A percentile compares a stretch with the other conserved stretches of the same genome.
phyloP scores from a whole-genome alignment of 306 rosid genomes.

The Fagus sylvatica region DNA sequence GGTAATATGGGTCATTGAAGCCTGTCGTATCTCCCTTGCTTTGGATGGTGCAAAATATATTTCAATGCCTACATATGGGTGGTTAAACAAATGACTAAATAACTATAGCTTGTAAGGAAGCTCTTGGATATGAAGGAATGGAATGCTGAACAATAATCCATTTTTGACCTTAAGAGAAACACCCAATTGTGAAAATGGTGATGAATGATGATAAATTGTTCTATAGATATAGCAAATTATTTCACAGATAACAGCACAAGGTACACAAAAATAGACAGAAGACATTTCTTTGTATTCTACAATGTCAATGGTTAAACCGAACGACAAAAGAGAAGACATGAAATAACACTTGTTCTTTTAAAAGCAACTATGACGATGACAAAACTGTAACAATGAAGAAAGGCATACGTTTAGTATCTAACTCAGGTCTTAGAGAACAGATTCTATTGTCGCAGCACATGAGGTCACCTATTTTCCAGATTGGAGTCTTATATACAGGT shows the following conservation, averaged over 20 bases:
- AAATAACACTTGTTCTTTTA: neutral
- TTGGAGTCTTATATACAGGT: constrained; percentile 78
- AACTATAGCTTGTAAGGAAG: neutral
- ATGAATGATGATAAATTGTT: too few species aligned
- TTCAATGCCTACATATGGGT: constrained; percentile 61
- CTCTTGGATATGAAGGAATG: too few species aligned
- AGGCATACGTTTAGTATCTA: constrained; percentile 84
- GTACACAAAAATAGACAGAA: neutral
- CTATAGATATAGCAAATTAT: neutral
- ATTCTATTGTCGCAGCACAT: constrained; percentile 81
- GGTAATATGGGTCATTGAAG: constrained; percentile 89
- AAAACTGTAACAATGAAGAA: neutral
- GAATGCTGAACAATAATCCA: too few species aligned
- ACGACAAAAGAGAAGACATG: neutral
- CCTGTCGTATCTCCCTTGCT: constrained; percentile 74
- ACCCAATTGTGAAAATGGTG: too few species aligned
- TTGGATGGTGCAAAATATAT: constrained; percentile 96
- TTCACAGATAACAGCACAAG: neutral
- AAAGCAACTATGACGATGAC: neutral
- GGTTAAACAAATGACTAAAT: neutral
- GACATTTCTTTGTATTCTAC: neutral
- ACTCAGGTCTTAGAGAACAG: constrained; percentile 78
- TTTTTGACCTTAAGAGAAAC: too few species aligned
- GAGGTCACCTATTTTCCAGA: constrained; percentile 55
- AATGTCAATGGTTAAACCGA: neutral